phyloP scores from a whole-genome alignment of 1,284 basidiomycete species.

The Malassezia obtusa region DNA sequence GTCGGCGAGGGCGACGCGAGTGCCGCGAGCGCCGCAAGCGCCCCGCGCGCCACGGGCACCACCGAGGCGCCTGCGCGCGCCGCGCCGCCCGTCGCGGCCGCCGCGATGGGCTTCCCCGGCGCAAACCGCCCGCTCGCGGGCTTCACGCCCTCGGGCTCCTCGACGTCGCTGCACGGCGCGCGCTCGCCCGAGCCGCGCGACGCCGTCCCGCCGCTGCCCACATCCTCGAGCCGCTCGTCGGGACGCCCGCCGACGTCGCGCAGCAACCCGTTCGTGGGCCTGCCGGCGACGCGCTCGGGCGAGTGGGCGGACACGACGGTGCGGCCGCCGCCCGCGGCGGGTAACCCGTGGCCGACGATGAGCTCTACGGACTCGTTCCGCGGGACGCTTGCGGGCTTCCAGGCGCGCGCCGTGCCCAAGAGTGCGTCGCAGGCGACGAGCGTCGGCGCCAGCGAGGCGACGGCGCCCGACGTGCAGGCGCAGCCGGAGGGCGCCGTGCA shows the following conservation, averaged over 20 bases:
- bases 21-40: neutral
- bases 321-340: neutral
- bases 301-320: neutral
- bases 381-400: neutral
- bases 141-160: neutral
- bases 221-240: neutral
- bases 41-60: no score
- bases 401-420: neutral
- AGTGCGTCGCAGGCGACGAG: neutral
- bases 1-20: neutral
- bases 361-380: neutral
- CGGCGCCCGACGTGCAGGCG: neutral
- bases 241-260: neutral
- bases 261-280: neutral
- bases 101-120: neutral
- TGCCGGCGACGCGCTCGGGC: neutral
- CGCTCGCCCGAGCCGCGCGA: neutral
- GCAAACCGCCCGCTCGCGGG: neutral
- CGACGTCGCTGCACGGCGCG: neutral
- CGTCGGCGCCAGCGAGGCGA: neutral
- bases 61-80: neutral
- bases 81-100: neutral
- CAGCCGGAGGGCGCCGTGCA: neutral
- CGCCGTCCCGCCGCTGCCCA: neutral
- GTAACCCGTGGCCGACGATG: neutral